These are phyloP conservation scores for Potentilla sterilis DNA, from an alignment of 306 rosid genomes.

Conservation along the genomic window DNA sequence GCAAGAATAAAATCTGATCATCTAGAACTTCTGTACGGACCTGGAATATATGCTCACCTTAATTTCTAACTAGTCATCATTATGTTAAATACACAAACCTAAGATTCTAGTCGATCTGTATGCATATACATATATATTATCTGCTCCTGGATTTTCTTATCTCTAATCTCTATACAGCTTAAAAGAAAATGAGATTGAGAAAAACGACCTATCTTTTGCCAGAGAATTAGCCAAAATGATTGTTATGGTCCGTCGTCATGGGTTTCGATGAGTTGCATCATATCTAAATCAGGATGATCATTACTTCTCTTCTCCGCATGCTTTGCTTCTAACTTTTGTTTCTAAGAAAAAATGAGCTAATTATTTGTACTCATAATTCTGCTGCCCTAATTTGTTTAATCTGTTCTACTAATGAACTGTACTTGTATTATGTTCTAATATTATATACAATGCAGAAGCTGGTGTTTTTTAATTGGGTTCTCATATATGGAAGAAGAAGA, in stretches of 20 bases:
- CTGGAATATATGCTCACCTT: neutral
- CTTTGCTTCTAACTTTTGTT: conserved; percentile 25
- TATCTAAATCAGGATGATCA: conserved; percentile 41
- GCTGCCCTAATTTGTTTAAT: conserved; percentile 14
- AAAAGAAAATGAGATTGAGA: neutral
- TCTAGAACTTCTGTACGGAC: neutral
- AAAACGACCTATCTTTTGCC: neutral
- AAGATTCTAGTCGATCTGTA: neutral
- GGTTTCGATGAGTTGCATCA: conserved; percentile 40
- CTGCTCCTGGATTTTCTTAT: neutral
- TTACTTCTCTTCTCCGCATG: conserved; percentile 55
- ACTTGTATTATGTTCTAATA: conserved; percentile 28
- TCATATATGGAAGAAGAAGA: neutral
- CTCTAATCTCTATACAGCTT: neutral
- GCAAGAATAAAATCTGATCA: neutral
- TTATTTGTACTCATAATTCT: neutral
- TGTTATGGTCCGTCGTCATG: conserved; percentile 31
- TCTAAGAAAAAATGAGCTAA: neutral
- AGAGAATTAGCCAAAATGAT: conserved; percentile 26
- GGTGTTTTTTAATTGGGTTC: neutral
- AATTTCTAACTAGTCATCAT: neutral
- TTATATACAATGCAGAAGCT: no score
- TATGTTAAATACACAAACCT: neutral
- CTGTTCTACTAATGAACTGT: conserved; percentile 24
- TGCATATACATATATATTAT: neutral